Percentiles rank a stretch among this genome's conserved stretches.
Evolutionary conservation across 2,329 filamentous ascomycete species (phyloP).

Genomic region (Monosporascus sp.): DNA sequence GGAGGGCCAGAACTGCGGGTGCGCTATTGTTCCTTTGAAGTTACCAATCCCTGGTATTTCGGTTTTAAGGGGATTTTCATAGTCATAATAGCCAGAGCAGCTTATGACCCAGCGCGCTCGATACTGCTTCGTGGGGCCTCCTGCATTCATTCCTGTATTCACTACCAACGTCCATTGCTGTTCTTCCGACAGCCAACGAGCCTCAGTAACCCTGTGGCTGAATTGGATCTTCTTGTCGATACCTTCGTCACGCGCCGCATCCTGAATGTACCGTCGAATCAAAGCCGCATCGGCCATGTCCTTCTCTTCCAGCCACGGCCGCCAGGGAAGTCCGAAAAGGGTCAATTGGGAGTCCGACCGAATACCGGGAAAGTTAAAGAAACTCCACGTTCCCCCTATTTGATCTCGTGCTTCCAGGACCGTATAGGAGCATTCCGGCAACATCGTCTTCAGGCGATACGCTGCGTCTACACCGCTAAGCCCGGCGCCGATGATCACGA

Average conservation of each 20-base stretch:
- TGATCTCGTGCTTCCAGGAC: constrained; percentile 62
- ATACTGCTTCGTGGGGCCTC: constrained; percentile 23
- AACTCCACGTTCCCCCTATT: constrained; percentile 72
- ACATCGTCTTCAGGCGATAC: constrained; percentile 55
- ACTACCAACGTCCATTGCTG: constrained; percentile 49
- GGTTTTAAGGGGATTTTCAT: constrained; percentile 46
- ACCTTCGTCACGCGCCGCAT: constrained; percentile 43
- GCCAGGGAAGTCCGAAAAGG: constrained; percentile 63
- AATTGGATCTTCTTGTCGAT: constrained; percentile 53
- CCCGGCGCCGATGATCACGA: constrained; percentile 55
- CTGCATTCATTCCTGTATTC: constrained; percentile 27
- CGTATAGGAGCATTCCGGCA: constrained; percentile 53
- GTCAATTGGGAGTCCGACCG: constrained; percentile 60
- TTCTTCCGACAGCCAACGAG: constrained; percentile 49
- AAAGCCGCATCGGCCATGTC: constrained; percentile 26
- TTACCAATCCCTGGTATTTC: constrained; percentile 53
- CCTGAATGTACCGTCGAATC: constrained; percentile 50
- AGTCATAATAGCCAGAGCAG: constrained; percentile 61
- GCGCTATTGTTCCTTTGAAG: constrained; percentile 56
- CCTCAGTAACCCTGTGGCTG: constrained; percentile 39
- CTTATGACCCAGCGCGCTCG: constrained; percentile 53
- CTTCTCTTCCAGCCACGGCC: constrained; percentile 38
- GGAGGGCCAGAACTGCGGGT: constrained; percentile 69
- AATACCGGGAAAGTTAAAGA: constrained; percentile 72
- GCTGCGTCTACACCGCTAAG: constrained; percentile 66